phyloP scores from a whole-genome alignment of 208 protist species.

The Trypanosoma mega region DNA sequence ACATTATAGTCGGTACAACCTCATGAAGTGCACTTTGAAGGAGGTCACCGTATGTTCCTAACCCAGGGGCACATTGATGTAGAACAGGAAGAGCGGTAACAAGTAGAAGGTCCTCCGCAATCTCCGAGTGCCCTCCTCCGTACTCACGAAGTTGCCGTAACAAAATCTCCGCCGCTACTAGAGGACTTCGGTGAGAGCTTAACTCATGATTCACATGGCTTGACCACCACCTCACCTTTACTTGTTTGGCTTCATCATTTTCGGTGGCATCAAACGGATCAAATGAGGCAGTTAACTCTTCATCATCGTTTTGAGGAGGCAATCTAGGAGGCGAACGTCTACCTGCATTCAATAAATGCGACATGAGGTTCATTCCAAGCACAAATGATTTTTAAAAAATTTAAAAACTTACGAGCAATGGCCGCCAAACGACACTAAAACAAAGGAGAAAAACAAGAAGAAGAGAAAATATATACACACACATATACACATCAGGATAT shows the following conservation, averaged over 20 bases:
- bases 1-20: constrained; percentile 68
- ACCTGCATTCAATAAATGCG: no score
- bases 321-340: background rate
- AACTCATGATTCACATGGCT: constrained; percentile 60
- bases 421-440: no score
- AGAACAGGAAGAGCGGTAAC: constrained; percentile 70
- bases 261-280: constrained; percentile 67
- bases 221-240: constrained; percentile 58
- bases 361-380: no score
- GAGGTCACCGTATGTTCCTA: constrained; percentile 52
- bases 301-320: background rate
- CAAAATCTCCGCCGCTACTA: constrained; percentile 81
- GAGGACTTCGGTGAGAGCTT: constrained; percentile 63
- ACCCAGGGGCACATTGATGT: constrained; percentile 47
- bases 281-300: constrained; percentile 51
- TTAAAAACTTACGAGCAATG: no score
- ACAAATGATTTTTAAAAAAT: no score
- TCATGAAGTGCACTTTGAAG: constrained; percentile 67
- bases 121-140: constrained; percentile 33
- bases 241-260: constrained; percentile 40
- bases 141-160: constrained; percentile 59
- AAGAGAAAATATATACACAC: no score
- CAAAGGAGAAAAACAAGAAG: no score
- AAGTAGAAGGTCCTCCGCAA: constrained; percentile 55
- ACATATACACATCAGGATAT: no score